phyloP scores from a whole-genome alignment of 108 stramenopile species.

The Fragilaria radians region DNA sequence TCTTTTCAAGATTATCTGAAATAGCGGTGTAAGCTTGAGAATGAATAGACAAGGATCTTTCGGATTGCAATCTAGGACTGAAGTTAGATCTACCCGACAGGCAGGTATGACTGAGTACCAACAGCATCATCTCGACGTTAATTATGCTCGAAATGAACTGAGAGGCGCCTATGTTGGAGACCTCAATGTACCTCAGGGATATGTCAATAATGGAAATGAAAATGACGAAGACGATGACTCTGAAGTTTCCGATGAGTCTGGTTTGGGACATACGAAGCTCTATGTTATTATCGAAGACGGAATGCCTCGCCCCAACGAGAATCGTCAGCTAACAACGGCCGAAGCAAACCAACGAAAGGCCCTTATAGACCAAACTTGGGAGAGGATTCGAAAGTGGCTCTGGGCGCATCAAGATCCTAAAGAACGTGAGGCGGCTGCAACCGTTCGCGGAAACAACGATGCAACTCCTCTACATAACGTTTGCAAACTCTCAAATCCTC shows the following conservation, averaged over 20 bases:
- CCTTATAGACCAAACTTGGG: constrained; percentile 46
- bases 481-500: constrained; percentile 56
- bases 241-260: not conserved
- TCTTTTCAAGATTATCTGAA: no score
- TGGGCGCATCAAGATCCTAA: constrained; percentile 34
- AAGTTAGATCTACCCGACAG: not conserved
- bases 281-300: constrained; percentile 44
- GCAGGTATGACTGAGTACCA: not conserved
- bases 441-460: constrained; percentile 51
- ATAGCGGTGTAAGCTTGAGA: no score
- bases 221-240: constrained; percentile 2
- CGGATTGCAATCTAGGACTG: not conserved
- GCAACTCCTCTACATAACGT: constrained; percentile 64
- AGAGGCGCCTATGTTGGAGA: constrained; percentile 1
- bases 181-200: not conserved
- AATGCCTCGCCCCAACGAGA: constrained; percentile 12
- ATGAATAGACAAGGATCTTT: not conserved
- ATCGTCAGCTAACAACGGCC: not conserved
- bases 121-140: not conserved
- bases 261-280: constrained; percentile 21
- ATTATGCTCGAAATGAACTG: constrained; percentile 1
- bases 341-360: constrained; percentile 1
- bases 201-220: not conserved
- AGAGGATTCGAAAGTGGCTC: constrained; percentile 56
- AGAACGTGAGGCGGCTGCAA: constrained; percentile 42